phyloP scores from a whole-genome alignment of 2,329 filamentous ascomycete genomes.

The Teratosphaeria nubilosa region DNA sequence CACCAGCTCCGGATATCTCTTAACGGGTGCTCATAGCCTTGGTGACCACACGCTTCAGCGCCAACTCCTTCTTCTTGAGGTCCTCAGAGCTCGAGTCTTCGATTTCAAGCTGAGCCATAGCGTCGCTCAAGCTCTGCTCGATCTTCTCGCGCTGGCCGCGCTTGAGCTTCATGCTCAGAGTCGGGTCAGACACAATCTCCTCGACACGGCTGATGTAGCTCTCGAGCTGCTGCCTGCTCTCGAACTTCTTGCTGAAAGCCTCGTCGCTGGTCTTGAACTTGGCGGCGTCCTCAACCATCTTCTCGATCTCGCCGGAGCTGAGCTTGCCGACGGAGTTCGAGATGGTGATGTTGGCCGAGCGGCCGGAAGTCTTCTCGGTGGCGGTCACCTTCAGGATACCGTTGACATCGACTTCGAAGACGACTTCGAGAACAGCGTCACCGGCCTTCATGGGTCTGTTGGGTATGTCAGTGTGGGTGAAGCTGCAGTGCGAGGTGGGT shows the following conservation, averaged over 20 bases:
- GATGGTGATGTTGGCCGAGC: slow-evolving; percentile 98
- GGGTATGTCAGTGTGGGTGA: slow-evolving; percentile 1
- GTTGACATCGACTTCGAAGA: slow-evolving; percentile 99
- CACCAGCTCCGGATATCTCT: neutral
- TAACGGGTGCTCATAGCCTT: slow-evolving; percentile 47
- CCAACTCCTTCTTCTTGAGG: slow-evolving; percentile 99
- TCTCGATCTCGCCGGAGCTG: slow-evolving; percentile 87
- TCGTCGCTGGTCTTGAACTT: slow-evolving; percentile 98
- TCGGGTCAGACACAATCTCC: slow-evolving; percentile 96
- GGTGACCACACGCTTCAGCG: slow-evolving; percentile 93
- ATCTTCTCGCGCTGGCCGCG: slow-evolving; percentile 99
- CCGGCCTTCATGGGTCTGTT: slow-evolving; percentile 81
- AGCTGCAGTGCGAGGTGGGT: neutral
- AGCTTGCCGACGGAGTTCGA: slow-evolving; percentile 99
- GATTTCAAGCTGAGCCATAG: slow-evolving; percentile 94
- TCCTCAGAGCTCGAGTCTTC: slow-evolving; percentile 87
- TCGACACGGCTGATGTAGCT: slow-evolving; percentile 97
- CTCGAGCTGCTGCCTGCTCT: slow-evolving; percentile 98
- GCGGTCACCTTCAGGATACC: slow-evolving; percentile 94
- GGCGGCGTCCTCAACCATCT: slow-evolving; percentile 93
- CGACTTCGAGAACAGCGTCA: slow-evolving; percentile 91
- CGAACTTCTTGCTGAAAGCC: slow-evolving; percentile 98
- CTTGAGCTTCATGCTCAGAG: slow-evolving; percentile 94
- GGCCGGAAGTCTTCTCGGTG: slow-evolving; percentile 96
- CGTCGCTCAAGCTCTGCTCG: slow-evolving; percentile 89